A percentile compares a stretch with the other conserved stretches of the same genome.
phyloP scores from a whole-genome alignment of 2,329 filamentous ascomycete genomes.

The Harringtonia aguacate region DNA sequence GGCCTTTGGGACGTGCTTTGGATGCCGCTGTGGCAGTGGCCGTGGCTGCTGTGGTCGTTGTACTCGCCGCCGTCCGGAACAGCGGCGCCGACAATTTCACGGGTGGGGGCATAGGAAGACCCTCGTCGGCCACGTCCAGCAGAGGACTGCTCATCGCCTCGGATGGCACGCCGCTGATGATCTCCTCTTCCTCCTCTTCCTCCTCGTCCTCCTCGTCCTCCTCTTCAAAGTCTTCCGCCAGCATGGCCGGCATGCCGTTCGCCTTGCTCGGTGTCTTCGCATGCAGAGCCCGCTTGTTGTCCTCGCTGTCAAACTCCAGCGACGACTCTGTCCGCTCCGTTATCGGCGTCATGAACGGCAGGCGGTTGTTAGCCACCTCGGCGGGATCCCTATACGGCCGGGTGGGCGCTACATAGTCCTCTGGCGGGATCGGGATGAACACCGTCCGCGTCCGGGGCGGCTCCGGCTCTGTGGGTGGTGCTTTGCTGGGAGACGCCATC shows the following conservation, averaged over 20 bases:
- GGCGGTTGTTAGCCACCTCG: constrained; percentile 74
- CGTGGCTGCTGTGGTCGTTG: constrained; percentile 26
- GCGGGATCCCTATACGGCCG: constrained; percentile 72
- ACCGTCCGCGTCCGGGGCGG: constrained; percentile 41
- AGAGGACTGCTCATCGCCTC: constrained; percentile 44
- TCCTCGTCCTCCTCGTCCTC: constrained; percentile 16
- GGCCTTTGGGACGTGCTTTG: constrained; percentile 38
- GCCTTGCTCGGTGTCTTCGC: constrained; percentile 70
- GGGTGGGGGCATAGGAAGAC: constrained; percentile 1
- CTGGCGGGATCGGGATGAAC: constrained; percentile 74
- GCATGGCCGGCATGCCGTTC: constrained; percentile 13
- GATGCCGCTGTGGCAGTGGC: constrained; percentile 16
- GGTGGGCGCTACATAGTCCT: constrained; percentile 73
- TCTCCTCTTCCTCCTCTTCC: constrained; percentile 14
- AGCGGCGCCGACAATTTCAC: constrained; percentile 30
- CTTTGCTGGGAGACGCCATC: constrained; percentile 1
- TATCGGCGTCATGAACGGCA: constrained; percentile 98
- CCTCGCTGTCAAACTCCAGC: constrained; percentile 53
- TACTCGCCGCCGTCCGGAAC: constrained; percentile 30
- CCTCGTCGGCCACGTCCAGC: constrained; percentile 36
- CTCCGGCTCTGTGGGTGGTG: constrained; percentile 28
- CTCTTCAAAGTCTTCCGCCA: constrained; percentile 17
- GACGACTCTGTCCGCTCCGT: constrained; percentile 91
- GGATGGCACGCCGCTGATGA: background rate
- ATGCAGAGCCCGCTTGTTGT: constrained; percentile 43